A percentile compares a stretch with the other conserved stretches of the same genome.
These are phyloP conservation scores for Parasitella parasitica DNA, from an alignment of 371 early-diverging fungal genomes.

Conservation along the genomic window DNA sequence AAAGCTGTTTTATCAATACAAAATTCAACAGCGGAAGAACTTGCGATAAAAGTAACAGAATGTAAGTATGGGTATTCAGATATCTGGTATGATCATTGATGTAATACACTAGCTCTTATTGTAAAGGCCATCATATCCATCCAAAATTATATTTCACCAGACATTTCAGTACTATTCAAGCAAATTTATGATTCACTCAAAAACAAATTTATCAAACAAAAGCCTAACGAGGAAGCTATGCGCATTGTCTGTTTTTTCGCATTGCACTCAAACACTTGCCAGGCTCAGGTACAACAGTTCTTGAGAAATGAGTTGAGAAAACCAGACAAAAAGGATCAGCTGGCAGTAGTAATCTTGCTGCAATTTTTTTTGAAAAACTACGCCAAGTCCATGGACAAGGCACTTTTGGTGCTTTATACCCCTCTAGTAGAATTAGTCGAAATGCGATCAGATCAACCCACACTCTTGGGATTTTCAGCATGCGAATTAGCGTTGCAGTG, in stretches of 20 bases:
- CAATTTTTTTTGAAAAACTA: conserved; percentile 4
- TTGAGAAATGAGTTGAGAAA: neutral
- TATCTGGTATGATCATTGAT: neutral
- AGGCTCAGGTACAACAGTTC: neutral
- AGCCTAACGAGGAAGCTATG: conserved; percentile 3
- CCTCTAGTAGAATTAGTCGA: neutral
- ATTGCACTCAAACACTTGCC: conserved; percentile 1
- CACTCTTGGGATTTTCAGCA: conserved; percentile 10
- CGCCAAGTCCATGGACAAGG: neutral
- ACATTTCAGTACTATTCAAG: neutral
- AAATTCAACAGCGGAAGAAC: neutral
- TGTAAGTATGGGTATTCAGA: neutral
- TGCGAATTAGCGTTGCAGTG: conserved; percentile 3
- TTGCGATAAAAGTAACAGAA: neutral
- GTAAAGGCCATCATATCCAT: conserved; percentile 16
- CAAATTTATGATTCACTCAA: conserved; percentile 16
- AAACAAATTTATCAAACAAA: conserved; percentile 2
- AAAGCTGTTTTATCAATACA: neutral
- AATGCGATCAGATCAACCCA: neutral
- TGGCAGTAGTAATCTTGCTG: conserved; percentile 11
- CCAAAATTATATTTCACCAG: conserved; percentile 7
- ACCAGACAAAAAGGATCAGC: conserved; percentile 1
- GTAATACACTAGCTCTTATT: conserved; percentile 9
- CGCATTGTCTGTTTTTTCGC: conserved; percentile 11
- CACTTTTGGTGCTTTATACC: neutral